Conservation (phyloP, 2,329 filamentous ascomycete species). For the Aspergillus intermedius region DNA sequence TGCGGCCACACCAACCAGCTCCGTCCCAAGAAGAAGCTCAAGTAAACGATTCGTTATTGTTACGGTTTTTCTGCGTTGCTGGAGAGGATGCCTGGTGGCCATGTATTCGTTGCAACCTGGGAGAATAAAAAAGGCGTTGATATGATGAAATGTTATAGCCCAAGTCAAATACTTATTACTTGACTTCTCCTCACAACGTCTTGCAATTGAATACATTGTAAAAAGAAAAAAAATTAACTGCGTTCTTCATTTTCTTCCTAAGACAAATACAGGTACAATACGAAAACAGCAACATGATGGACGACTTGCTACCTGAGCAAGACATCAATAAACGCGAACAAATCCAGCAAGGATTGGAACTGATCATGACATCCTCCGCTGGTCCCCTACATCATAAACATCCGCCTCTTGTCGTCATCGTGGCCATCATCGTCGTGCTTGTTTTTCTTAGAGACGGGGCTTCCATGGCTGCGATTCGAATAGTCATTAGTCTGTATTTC, state of each 20-base stretch:
- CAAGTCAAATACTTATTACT: conserved; percentile 30
- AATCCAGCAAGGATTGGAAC: conserved; percentile 2
- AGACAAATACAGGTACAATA: conserved; percentile 10
- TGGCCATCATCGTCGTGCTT: conserved; percentile 25
- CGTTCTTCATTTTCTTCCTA: not conserved
- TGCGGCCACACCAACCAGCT: conserved; percentile 99
- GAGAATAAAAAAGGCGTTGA: conserved; percentile 33
- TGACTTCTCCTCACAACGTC: conserved; percentile 28
- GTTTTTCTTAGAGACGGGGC: conserved; percentile 48
- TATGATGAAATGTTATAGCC: conserved; percentile 34
- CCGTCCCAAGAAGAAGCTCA: conserved; percentile 99
- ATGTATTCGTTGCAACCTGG: conserved; percentile 29
- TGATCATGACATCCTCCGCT: not conserved
- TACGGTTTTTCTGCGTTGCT: conserved; percentile 44
- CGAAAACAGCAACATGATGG: not conserved
- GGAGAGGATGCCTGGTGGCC: conserved; percentile 24
- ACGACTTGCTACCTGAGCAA: conserved; percentile 11
- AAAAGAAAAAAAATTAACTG: conserved; percentile 9
- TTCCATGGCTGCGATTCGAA: conserved; percentile 48
- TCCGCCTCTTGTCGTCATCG: conserved; percentile 22
- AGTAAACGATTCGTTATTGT: conserved; percentile 51
- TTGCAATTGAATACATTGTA: conserved; percentile 34
- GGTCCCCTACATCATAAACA: conserved; percentile 19
- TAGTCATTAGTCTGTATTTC: not conserved
- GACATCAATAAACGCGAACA: not conserved